These are phyloP conservation scores for Papiliotrema fonsecae DNA, from an alignment of 1,284 basidiomycete genomes.

Conservation along the genomic window DNA sequence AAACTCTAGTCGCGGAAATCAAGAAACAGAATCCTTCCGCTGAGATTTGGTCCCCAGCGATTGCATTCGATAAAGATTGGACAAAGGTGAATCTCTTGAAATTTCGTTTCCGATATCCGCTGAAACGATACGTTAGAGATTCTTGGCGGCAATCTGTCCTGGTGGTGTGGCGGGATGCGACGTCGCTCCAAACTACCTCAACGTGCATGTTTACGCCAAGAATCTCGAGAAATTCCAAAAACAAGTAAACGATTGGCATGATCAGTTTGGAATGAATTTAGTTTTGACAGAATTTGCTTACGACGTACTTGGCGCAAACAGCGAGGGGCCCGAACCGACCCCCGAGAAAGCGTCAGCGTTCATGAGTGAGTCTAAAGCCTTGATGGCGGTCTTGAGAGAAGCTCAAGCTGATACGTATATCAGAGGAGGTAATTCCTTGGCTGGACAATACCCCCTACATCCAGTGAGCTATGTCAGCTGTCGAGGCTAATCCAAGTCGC, in stretches of 20 bases:
- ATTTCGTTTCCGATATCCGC: too few species aligned
- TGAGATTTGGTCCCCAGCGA: slow-evolving; percentile 19
- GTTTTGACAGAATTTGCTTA: slow-evolving; percentile 15
- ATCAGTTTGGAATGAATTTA: slow-evolving; percentile 12
- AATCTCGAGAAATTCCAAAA: slow-evolving; percentile 11
- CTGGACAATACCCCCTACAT: slow-evolving; percentile 26
- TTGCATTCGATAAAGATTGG: slow-evolving; percentile 19
- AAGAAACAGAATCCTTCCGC: slow-evolving; percentile 9
- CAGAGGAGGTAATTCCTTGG: slow-evolving; percentile 21
- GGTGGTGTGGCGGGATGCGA: slow-evolving; percentile 8
- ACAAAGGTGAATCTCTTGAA: slow-evolving; percentile 16
- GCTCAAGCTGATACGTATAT: not conserved
- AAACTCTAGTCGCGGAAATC: slow-evolving; percentile 9
- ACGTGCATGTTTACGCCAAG: slow-evolving; percentile 16
- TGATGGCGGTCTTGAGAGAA: too few species aligned
- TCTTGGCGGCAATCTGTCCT: slow-evolving; percentile 24
- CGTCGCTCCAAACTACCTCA: slow-evolving; percentile 17
- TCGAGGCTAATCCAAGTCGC: too few species aligned
- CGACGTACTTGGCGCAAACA: slow-evolving; percentile 2
- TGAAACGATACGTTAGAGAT: slow-evolving; percentile 1
- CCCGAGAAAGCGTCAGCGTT: slow-evolving; percentile 10
- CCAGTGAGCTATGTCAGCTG: slow-evolving; percentile 17
- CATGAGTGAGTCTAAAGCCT: slow-evolving; percentile 7
- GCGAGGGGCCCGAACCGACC: not conserved
- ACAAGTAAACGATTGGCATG: slow-evolving; percentile 7